Conservation (phyloP, 1,284 basidiomycete genomes). For the Athelia psychrophila region DNA sequence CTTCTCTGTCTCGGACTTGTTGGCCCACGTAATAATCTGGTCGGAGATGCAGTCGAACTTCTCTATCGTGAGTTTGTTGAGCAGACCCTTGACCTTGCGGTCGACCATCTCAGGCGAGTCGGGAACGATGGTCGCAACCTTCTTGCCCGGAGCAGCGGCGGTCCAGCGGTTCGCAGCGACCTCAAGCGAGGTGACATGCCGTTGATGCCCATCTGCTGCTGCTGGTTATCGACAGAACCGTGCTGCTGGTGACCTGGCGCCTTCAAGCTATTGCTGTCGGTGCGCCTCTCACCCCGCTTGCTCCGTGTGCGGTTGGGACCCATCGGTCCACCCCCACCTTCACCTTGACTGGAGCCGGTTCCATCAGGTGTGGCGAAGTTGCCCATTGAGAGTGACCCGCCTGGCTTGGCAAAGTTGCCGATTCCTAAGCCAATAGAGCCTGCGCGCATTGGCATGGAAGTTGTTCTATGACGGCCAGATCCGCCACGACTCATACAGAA, state of each 20-base stretch:
- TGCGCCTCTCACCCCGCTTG: conserved; percentile 67
- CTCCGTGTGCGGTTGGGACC: too few relatives aligned
- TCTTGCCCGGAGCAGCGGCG: conserved; percentile 24
- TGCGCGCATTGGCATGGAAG: conserved; percentile 46
- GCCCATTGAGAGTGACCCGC: conserved; percentile 64
- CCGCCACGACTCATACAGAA: conserved; percentile 57
- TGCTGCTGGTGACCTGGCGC: too few relatives aligned
- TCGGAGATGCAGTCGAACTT: conserved; percentile 94
- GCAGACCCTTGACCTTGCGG: conserved; percentile 89
- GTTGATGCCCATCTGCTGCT: not conserved
- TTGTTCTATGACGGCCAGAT: conserved; percentile 55
- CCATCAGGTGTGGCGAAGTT: conserved; percentile 60
- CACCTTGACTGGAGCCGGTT: too few relatives aligned
- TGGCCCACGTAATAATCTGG: conserved; percentile 93
- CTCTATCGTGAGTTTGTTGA: conserved; percentile 98
- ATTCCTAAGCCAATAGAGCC: conserved; percentile 58
- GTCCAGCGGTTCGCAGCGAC: conserved; percentile 81
- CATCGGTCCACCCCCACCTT: too few relatives aligned
- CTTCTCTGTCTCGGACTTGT: conserved; percentile 89
- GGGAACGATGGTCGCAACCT: conserved; percentile 42
- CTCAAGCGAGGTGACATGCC: conserved; percentile 51
- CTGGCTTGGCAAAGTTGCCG: conserved; percentile 43
- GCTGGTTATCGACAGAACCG: not conserved
- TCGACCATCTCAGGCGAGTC: conserved; percentile 85
- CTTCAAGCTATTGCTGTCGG: conserved; percentile 48